Evolutionary conservation across 495 filamentous ascomycete species (phyloP), one percentile per base, ranked within the genome.

Genomic region (Astrocystis sublimbata): DNA sequence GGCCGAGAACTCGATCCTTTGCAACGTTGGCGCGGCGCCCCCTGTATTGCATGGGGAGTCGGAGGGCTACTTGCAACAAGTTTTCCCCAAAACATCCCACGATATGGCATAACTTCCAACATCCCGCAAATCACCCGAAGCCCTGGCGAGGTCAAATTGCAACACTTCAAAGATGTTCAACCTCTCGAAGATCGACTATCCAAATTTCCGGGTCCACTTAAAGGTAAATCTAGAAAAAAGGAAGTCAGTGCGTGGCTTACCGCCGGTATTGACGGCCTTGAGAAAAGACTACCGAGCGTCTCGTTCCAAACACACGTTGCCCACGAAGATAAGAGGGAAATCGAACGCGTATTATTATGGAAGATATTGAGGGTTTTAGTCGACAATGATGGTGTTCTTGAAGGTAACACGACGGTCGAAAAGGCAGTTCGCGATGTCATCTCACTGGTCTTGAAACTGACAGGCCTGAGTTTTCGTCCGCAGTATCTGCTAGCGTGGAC

Each of bases 141-240:
- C 54, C 89, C 92, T 36, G 96, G 96, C 0, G 90, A 96, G 68
- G 85, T 96, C 33, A 93, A 89, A 66, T 73, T 92, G 8, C 81
- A 83, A 60, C 86, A 83, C 64, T 76, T 89, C 57, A 92, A 86
- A 70, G 84, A 92, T 42, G 79, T 88, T 54, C 71, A 89, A 36
- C 87, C 89, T 7, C 68, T 92, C 10, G 76, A 83, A 40, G 91
- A 93, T 46, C 81, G 83, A 7, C 78, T 94, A 54, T 83, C 85
- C 13, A 89, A 85, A 63, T 97, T 98, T 69, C 96, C 96, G 1
- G 96, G 96, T 0, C 93, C 96, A 17, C 77, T 97, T 9, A 92
- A 87, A 77, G 79, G 85, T 33, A 97, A 98, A 70, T 85, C 86
- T 1, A 97, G 93, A 81, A 99, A 98, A 79, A 98, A 98, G 76